Base-by-base conservation (phyloP, 2,329 filamentous ascomycete genomes). In the Venturia carpophila region DNA sequence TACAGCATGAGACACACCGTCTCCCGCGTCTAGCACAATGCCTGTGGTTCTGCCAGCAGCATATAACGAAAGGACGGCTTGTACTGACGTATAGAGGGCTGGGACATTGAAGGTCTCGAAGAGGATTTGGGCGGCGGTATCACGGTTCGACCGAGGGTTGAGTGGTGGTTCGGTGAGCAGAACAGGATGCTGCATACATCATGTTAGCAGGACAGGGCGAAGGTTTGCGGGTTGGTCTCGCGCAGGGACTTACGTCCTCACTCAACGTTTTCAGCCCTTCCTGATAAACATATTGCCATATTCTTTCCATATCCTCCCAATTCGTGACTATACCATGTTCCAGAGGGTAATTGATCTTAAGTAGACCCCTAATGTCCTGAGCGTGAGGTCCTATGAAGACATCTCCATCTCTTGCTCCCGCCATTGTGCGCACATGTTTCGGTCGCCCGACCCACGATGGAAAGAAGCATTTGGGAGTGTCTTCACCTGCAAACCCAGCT, bases 291-390 rank as follows among this genome's bases (percentile, higher is more conserved):
- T 96, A 94, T 72, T 95, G 90, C 94, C 94, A 99, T 78, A 99
- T 99, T 79, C 91, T 87, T 81, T 99, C 94, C 94, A 99, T 99
- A 74, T 99, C 94, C 75, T 97, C 94, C 94, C 94, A 99, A 77
- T 99, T 92, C 70, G 94, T 99, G 68, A 99, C 94, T 72, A 99
- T 95, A 71, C 94, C 94, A 76, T 99, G 94, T 79, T 97, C 94
- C 65, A 99, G 80, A 56, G 94, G 94, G 75, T 97, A 97, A 69
- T 87, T 84, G 71, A 99, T 97, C 84, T 97, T 99, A 71, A 99
- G 83, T 67, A 99, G 80, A 3, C 94, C 94, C 73, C 93, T 87
- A 72, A 96, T 83, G 74, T 97, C 92, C 71, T 92, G 90, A 67
- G 93, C 92, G 76, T 91, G 88, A 71, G 92, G 88, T 63, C 94